Conservation (phyloP, 2,329 filamentous ascomycete genomes). For the Ophiognomonia clavigignenti-juglandacearum region DNA sequence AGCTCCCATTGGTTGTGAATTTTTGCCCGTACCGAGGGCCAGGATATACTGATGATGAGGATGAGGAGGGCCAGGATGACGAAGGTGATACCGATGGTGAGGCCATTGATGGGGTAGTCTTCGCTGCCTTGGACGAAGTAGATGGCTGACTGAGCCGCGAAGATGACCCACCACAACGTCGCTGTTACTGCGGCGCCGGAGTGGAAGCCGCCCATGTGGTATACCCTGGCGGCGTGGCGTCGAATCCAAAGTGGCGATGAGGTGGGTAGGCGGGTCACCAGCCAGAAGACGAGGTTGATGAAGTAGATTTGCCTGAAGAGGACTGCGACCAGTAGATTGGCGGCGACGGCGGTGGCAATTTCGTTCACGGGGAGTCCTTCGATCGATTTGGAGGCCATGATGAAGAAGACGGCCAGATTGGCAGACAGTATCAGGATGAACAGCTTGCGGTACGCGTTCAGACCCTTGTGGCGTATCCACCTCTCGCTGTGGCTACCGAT, state of each 20-base stretch:
- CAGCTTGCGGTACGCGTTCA: slow-evolving; percentile 52
- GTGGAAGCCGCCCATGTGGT: slow-evolving; percentile 48
- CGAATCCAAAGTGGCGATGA: slow-evolving; percentile 43
- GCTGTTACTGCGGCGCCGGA: slow-evolving; percentile 45
- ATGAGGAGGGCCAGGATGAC: slow-evolving; percentile 51
- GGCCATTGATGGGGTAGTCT: slow-evolving; percentile 22
- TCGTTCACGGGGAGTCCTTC: slow-evolving; percentile 23
- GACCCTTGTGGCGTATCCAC: slow-evolving; percentile 37
- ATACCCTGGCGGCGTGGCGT: slow-evolving; percentile 43
- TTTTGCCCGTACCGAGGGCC: slow-evolving; percentile 57
- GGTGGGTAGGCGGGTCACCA: slow-evolving; percentile 28
- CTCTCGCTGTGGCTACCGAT: slow-evolving; percentile 32
- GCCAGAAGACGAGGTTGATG: slow-evolving; percentile 35
- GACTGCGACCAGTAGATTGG: slow-evolving; percentile 45
- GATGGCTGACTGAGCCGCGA: slow-evolving; percentile 33
- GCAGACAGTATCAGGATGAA: slow-evolving; percentile 48
- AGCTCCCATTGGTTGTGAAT: slow-evolving; percentile 67
- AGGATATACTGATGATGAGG: slow-evolving; percentile 57
- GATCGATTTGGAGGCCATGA: slow-evolving; percentile 28
- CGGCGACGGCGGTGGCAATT: slow-evolving; percentile 23
- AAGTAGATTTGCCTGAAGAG: slow-evolving; percentile 49
- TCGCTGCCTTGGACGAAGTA: slow-evolving; percentile 20
- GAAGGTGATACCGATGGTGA: slow-evolving; percentile 46
- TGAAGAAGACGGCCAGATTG: slow-evolving; percentile 44
- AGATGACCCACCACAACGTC: slow-evolving; percentile 44